Evolutionary conservation across 2,329 filamentous ascomycete species (phyloP).

Genomic region (Waltergamsia citrina): DNA sequence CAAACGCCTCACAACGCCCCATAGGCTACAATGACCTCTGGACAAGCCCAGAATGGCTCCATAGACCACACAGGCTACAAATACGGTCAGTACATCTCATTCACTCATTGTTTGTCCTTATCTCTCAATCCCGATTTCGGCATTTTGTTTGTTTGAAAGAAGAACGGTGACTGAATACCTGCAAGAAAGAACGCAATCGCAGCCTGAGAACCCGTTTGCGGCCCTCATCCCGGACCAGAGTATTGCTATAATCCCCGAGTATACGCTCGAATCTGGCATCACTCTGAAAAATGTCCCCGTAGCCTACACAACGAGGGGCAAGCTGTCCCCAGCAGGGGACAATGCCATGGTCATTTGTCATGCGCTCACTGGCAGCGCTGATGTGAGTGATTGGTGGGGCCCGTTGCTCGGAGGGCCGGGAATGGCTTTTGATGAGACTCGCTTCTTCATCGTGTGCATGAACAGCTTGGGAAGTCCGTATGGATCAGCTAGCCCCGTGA

Average conservation of each 20-base stretch:
- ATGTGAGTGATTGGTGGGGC: slow-evolving; percentile 85
- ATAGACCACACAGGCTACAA: not conserved
- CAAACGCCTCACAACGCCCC: too few species aligned
- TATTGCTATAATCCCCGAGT: slow-evolving; percentile 77
- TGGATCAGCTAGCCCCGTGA: slow-evolving; percentile 80
- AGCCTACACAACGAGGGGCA: slow-evolving; percentile 57
- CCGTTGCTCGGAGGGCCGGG: slow-evolving; percentile 70
- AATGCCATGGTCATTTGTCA: slow-evolving; percentile 75
- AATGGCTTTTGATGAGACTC: slow-evolving; percentile 69
- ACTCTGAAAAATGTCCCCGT: slow-evolving; percentile 67
- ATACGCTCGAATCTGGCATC: slow-evolving; percentile 88
- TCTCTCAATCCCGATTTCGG: slow-evolving; percentile 3
- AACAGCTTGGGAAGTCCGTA: slow-evolving; percentile 82
- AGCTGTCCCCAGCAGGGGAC: slow-evolving; percentile 46
- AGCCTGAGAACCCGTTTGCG: slow-evolving; percentile 89
- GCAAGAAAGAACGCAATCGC: slow-evolving; percentile 54
- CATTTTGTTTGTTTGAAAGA: too few species aligned
- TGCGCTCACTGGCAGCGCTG: slow-evolving; percentile 75
- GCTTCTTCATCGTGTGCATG: slow-evolving; percentile 80
- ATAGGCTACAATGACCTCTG: slow-evolving; percentile 16
- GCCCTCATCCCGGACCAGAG: slow-evolving; percentile 79
- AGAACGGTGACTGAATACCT: slow-evolving; percentile 52
- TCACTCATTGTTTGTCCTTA: too few species aligned
- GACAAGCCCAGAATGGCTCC: slow-evolving; percentile 8
- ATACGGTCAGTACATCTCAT: slow-evolving; percentile 13